Evolutionary conservation across 345 rosid genomes (phyloP), one percentile per base, ranked within the genome.

Genomic region (Microthlaspi erraticum): DNA sequence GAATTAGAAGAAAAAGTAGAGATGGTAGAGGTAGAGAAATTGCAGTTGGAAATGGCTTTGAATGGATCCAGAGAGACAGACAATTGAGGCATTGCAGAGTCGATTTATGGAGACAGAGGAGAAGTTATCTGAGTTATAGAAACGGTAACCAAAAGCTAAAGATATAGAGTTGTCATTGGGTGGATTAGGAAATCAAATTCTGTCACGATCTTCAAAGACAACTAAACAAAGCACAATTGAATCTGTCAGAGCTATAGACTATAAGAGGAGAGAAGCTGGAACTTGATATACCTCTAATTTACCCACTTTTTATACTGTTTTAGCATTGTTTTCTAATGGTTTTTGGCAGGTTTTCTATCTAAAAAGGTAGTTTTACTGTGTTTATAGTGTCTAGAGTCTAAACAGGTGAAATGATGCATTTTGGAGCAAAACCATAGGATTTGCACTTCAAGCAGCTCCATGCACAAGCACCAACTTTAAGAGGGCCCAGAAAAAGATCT

Each of bases 1-100:
- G 93, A 88, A 38, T 44, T 92, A 61, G 92, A 88, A 70, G 88
- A 83, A 49, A 86, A 77, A 58, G 69, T 85, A 56, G 85, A 83
- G 64, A 78, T 73, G 75, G 66, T 73, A 36, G 81, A 78, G 42
- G 81, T 68, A 14, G 73, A 72, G 69, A 78, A 78, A 68, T 5
- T 78, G 49, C 77, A 78, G 20, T 2, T 78, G 60, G 78, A 72
- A 67, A 72, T 78, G 70, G 74, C 72, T 57, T 49, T 78, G 63
- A 67, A 60, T 68, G 78, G 10, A 42, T 78, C 71, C 11, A 74
- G 12, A 49, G 69, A 56, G 58, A n/a, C n/a, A n/a, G 39, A 78
- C n/a, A 32, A 51, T 56, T 1, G 78, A 68, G 52, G 32, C 45
- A 68, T 36, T 73, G 46, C 72, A 73, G 62, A 68, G 61, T 26